Base-by-base conservation (phyloP, 148 eudicot genomes). In the Arbutus unedo region DNA sequence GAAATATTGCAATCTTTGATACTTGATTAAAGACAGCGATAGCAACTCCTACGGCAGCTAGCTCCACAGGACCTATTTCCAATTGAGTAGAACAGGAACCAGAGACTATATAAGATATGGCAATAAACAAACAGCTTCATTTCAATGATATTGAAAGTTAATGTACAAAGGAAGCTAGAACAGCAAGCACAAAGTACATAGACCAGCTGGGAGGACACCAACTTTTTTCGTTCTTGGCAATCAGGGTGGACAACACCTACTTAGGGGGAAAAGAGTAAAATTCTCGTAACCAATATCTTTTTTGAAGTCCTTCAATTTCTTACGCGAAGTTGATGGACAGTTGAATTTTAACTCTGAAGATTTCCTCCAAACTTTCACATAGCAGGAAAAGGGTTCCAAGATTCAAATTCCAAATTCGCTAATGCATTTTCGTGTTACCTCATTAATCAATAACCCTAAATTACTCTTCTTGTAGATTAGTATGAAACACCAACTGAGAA, bases 1-100 rank as follows among this genome's bases (percentile, higher is more conserved):
- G 91, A 45, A 89, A 89, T 31, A 87, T 89, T 1, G 91, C 79
- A 70, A 89, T 80, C 50, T 78, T 89, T 54, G 89, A 89, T 21
- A 64, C 89, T 78, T 89, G 91, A 84, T 89, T 89, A 66, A 85
- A 89, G 48, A 89, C 21, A 62, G 91, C 89, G 14, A 89, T 87
- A 23, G 91, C 75, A 44, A 87, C 89, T 55, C 91, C 89, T 8
- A 89, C 89, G 2, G 88, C 89, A 50, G 89, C 91, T 51, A 89
- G 86, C 78, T 89, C 89, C 83, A 89, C 88, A 2, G 91, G 83
- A 38, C 91, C 89, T 89, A 57, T 41, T 8, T 50, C 43, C 62
- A 57, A 78, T 57, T 11, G 23, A 41, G 80, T 55, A 56, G 21
- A 78, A 43, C 70, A 44, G 49, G 57, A 56, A 78, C 25, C 68